Evolutionary conservation across 208 protist species (phyloP), one percentile per base, ranked within the genome.

Genomic region (Crithidia bombi): DNA sequence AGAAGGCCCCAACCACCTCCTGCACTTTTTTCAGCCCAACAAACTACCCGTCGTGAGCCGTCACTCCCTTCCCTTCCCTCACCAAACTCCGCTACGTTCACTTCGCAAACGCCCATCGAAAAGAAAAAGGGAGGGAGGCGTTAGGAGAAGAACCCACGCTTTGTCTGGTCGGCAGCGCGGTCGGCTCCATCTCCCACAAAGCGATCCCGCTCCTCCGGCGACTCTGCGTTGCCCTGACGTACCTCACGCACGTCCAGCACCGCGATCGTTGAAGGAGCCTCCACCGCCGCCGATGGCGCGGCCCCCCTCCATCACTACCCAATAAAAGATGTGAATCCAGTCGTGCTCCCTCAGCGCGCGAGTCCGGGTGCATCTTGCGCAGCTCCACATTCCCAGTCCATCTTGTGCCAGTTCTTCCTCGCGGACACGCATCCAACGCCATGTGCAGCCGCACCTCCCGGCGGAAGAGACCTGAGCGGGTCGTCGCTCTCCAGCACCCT

Each of bases 351-450:
- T 79, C 70, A 32, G 79, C 43, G 14, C 82, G 59, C 4, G 72
- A 75, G 9, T 56, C 25, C 9, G 83, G 78, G 64, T 92, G 81
- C 35, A 65, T 70, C 35, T 75, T 80, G 51, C 86, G 83, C 25
- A 71, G 51, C 73, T 91, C 78, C 41, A 86, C 50, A n/a, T 6
- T 72, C 71, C 89, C 89, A 94, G 71, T 92, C 86, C 9, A 89
- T 36, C 35, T 61, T 33, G 54, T 82, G 67, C 89, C 85, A 92
- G n/a, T 77, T 73, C 62, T 74, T 82, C 46, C 58, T 39, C 5
- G n/a, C n/a, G 83, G 73, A 14, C 70, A 77, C 21, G 75, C 89
- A n/a, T 94, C 84, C 14, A 91, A 65, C 5, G 86, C 57, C 14
- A 92, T 57, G 61, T 83, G 86, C n/a, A 78, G 85, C 2, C 82